Conservation (phyloP, 345 rosid genomes). For the Turritis glabra region DNA sequence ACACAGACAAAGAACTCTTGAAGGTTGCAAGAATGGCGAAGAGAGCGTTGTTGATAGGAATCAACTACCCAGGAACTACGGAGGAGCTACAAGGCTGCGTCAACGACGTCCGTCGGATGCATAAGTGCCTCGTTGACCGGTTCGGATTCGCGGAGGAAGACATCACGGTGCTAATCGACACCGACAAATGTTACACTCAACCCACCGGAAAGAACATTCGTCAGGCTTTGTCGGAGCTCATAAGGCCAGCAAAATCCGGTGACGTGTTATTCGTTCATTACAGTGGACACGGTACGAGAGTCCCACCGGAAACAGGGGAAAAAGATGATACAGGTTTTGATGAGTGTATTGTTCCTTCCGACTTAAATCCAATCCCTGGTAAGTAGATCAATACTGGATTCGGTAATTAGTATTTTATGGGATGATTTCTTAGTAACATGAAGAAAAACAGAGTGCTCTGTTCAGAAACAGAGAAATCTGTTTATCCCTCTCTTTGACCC, state of each 20-base stretch:
- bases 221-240: slow-evolving; percentile 50
- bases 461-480: background rate
- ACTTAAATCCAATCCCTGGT: slow-evolving; percentile 37
- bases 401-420: background rate
- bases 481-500: background rate
- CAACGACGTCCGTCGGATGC: slow-evolving; percentile 73
- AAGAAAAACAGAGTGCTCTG: background rate
- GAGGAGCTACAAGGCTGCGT: slow-evolving; percentile 83
- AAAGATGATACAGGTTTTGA: slow-evolving; percentile 93
- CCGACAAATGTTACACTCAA: slow-evolving; percentile 57
- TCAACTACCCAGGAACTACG: slow-evolving; percentile 74
- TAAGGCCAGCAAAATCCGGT: slow-evolving; percentile 55
- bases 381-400: background rate
- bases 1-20: background rate
- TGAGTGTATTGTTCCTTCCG: slow-evolving; percentile 50
- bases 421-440: background rate
- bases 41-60: slow-evolving; percentile 79
- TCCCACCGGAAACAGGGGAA: slow-evolving; percentile 91
- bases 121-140: slow-evolving; percentile 59
- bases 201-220: slow-evolving; percentile 89
- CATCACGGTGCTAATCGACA: slow-evolving; percentile 68
- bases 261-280: slow-evolving; percentile 77
- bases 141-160: slow-evolving; percentile 66
- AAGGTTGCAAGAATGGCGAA: slow-evolving; percentile 49
- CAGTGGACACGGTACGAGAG: slow-evolving; percentile 93